Evolutionary conservation across 179 eudicot genomes (phyloP), one percentile per base, ranked within the genome.

Genomic region (Silene vulgaris): DNA sequence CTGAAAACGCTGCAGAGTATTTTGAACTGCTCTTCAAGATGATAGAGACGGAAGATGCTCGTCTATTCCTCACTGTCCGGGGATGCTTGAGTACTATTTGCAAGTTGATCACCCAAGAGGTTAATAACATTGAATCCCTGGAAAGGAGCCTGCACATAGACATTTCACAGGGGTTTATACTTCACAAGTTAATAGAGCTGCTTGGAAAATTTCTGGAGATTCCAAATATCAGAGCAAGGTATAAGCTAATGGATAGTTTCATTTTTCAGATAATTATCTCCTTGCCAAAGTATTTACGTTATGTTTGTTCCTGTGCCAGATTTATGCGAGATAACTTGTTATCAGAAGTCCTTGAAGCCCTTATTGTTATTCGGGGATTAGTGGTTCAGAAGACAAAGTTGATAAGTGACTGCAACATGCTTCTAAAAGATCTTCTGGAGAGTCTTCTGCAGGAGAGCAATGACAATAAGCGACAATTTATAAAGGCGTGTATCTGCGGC

Each of bases 71-170:
- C 85, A 96, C 99, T 75, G 99, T 89, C 12, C 86, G 89, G 82
- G 98, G 98, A 79, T 88, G 89, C 82, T 84, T 96, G 77, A 77
- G 86, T 68, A 85, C 90, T 67, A 85, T 96, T 37, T 90, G 94
- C 80, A 90, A 93, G 83, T 83, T 96, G 77, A 91, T 96, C 75
- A 85, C 89, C 65, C 93, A 90, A 81, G 99, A 96, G 88, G 98
- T 96, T 62, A 81, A 85, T 69, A 90, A 85, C 74, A 81, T 93
- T 78, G 98, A 93, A 79, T 87, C 97, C 67, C 82, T 91, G 50
- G 99, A 96, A 86, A 90, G 99, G 86, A 93, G 98, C 82, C 86
- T 96, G 71, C 99, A 87, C 76, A 93, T 96, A 78, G 97, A 96
- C 72, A 96, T 96, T 77, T 93, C 99, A 20, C 99, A 93, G 78